Evolutionary conservation across 257 asterid genomes (phyloP).

Genomic region (Striga asiatica): DNA sequence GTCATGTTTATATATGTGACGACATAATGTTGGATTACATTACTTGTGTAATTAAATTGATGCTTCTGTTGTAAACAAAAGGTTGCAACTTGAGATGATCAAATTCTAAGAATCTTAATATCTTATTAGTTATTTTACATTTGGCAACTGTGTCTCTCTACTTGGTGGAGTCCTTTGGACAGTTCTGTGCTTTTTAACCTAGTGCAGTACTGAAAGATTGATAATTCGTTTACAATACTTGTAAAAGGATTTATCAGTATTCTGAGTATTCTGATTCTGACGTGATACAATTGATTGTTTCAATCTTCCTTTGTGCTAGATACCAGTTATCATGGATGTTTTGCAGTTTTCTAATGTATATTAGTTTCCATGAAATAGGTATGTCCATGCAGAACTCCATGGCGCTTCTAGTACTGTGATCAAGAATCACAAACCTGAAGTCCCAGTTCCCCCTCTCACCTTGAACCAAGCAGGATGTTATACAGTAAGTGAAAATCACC

Average conservation of each 20-base stretch:
- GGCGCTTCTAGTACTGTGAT: conserved; percentile 98
- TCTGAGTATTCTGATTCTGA: too few relatives aligned
- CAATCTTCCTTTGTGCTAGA: conserved; percentile 7
- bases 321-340: not conserved
- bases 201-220: not conserved
- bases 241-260: not conserved
- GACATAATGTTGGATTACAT: conserved; percentile 2
- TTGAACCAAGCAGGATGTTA: conserved; percentile 93
- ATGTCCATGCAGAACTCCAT: conserved; percentile 94
- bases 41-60: not conserved
- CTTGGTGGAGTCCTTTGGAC: conserved; percentile 2
- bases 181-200: not conserved
- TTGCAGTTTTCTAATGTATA: conserved; percentile 17
- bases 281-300: conserved; percentile 1
- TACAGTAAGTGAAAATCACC: conserved; percentile 50
- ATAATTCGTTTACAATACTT: not conserved
- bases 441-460: conserved; percentile 89
- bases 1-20: not conserved
- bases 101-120: not conserved
- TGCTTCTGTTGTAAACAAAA: conserved; percentile 1
- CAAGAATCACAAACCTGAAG: conserved; percentile 88
- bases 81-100: not conserved
- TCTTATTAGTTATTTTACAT: conserved; percentile 10
- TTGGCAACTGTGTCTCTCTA: not conserved
- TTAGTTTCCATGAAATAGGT: conserved; percentile 36